Percentiles rank a stretch among this genome's conserved stretches.
Evolutionary conservation across 129 eudicot genomes (phyloP).

Genomic region (Artemisia argyi): DNA sequence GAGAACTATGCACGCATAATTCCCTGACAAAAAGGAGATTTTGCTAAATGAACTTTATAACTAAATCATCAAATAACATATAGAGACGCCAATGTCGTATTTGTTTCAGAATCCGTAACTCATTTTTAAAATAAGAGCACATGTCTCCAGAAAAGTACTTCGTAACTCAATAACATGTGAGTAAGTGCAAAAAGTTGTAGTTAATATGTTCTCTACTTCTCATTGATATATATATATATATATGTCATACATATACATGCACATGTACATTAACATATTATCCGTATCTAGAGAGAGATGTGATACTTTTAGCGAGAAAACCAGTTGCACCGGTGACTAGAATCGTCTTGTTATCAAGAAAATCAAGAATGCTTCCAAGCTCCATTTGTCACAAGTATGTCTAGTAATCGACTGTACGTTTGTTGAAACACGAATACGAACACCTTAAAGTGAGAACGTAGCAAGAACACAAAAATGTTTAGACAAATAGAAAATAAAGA

Average conservation of each 20-base stretch:
- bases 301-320: conserved; percentile 57
- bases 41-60: neutral
- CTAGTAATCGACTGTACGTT: neutral
- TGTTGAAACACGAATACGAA: neutral
- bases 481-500: conserved; percentile 1
- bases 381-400: conserved; percentile 43
- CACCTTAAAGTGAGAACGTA: neutral
- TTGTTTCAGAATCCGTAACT: no score
- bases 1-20: neutral
- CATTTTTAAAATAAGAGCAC: no score
- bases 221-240: neutral
- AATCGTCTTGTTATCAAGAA: conserved; percentile 53
- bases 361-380: conserved; percentile 41
- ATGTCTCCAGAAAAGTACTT: no score
- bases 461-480: neutral
- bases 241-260: neutral
- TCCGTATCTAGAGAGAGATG: neutral
- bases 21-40: neutral
- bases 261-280: neutral
- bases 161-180: no score
- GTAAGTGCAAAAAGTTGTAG: no score
- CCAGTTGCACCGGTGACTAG: conserved; percentile 69
- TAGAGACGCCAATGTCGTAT: neutral
- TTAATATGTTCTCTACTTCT: neutral
- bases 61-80: neutral